These are phyloP conservation scores for Mycena albidolilacea DNA, from an alignment of 768 basidiomycete genomes.

Conservation along the genomic window DNA sequence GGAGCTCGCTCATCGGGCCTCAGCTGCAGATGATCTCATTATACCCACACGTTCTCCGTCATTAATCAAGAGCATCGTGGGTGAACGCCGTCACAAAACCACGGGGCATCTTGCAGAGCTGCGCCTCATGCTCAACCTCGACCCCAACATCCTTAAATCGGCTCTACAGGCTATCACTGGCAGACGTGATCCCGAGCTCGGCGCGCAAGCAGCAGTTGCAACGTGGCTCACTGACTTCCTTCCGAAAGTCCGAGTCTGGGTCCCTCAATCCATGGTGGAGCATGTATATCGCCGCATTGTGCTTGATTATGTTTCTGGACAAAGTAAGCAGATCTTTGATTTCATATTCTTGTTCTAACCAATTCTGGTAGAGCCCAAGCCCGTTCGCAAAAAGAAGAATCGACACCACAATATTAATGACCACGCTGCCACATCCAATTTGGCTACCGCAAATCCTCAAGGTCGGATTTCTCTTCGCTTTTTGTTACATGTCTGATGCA, in stretches of 20 bases:
- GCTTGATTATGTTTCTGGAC: slow-evolving; percentile 12
- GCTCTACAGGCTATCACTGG: slow-evolving; percentile 18
- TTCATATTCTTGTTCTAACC: background rate
- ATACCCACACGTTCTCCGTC: background rate
- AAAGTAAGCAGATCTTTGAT: background rate
- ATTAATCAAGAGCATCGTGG: slow-evolving; percentile 14
- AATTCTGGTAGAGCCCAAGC: background rate
- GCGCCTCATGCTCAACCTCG: slow-evolving; percentile 3
- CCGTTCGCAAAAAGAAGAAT: background rate
- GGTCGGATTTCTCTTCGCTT: no score
- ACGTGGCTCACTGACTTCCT: background rate
- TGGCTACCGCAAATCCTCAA: no score
- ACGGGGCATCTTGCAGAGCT: slow-evolving; percentile 24
- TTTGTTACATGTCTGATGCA: no score
- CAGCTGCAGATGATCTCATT: background rate
- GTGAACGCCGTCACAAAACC: slow-evolving; percentile 12
- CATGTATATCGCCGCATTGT: slow-evolving; percentile 10
- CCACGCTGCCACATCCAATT: no score
- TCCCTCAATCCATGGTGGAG: slow-evolving; percentile 18
- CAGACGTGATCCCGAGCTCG: background rate
- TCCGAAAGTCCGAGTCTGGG: slow-evolving; percentile 15
- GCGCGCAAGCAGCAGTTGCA: background rate
- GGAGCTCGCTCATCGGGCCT: slow-evolving; percentile 3
- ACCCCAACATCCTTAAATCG: background rate
- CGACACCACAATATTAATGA: background rate